These are phyloP conservation scores for Lecanosticta acicola DNA, from an alignment of 2,329 filamentous ascomycete genomes.

Conservation along the genomic window DNA sequence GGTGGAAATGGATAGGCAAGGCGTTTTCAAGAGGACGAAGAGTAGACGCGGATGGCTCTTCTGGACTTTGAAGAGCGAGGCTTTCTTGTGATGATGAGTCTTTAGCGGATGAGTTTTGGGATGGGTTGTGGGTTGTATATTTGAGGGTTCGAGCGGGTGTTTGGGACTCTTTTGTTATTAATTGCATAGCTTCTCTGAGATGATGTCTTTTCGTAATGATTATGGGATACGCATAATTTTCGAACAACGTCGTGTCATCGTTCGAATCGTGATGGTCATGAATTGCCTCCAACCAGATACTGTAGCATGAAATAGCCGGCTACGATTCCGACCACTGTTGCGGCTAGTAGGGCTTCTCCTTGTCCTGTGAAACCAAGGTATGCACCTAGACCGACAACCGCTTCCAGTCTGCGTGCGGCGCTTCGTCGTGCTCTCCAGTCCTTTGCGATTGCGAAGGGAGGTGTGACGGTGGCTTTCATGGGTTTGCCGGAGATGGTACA, in stretches of 20 bases:
- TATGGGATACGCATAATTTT: too few relatives aligned
- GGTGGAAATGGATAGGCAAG: constrained; percentile 1
- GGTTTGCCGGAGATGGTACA: constrained; percentile 46
- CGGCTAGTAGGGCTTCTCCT: constrained; percentile 38
- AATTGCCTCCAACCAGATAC: not conserved
- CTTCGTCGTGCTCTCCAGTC: constrained; percentile 52
- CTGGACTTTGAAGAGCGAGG: constrained; percentile 18
- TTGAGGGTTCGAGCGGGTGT: not conserved
- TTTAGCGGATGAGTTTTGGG: not conserved
- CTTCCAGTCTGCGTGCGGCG: constrained; percentile 53
- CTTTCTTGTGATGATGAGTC: constrained; percentile 16
- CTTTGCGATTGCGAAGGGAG: constrained; percentile 54
- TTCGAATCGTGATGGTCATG: too few relatives aligned
- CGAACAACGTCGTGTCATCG: too few relatives aligned
- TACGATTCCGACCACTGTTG: constrained; percentile 27
- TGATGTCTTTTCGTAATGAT: not conserved
- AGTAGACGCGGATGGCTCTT: too few relatives aligned
- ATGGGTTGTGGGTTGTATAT: not conserved
- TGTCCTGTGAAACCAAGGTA: constrained; percentile 49
- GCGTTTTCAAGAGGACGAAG: constrained; percentile 10
- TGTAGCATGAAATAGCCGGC: constrained; percentile 27
- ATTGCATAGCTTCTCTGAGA: not conserved
- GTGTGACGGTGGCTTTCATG: constrained; percentile 32
- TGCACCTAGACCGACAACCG: constrained; percentile 53
- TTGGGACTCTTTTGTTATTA: not conserved